Evolutionary conservation across 2,329 filamentous ascomycete species (phyloP).

Genomic region (Aureobasidium sp.): DNA sequence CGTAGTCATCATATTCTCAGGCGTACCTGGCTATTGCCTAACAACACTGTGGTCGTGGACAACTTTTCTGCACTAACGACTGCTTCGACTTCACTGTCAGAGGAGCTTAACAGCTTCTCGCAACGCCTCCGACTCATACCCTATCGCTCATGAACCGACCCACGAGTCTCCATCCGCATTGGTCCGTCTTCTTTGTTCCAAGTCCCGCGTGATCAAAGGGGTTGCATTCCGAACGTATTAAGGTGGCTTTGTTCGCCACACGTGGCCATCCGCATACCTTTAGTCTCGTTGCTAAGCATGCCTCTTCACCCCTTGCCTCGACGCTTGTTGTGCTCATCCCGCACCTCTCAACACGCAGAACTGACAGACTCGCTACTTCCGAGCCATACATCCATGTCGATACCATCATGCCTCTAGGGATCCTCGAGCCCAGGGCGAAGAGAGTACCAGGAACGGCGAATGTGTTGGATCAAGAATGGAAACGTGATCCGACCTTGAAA

Average conservation of each 20-base stretch:
- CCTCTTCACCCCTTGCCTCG: not conserved
- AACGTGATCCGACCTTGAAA: conserved; percentile 23
- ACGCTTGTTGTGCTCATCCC: not conserved
- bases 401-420: conserved; percentile 70
- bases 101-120: not conserved
- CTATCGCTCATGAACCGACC: no score
- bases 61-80: no score
- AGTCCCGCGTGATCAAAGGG: not conserved
- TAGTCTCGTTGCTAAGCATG: conserved; percentile 1
- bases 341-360: not conserved
- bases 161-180: not conserved
- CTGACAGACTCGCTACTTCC: not conserved
- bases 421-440: conserved; percentile 73
- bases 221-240: not conserved
- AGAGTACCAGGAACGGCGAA: conserved; percentile 70
- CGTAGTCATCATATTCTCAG: no score
- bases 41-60: no score
- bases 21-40: no score
- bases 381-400: not conserved
- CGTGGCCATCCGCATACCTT: conserved; percentile 14
- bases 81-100: not conserved
- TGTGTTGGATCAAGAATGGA: conserved; percentile 38
- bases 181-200: not conserved
- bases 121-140: no score
- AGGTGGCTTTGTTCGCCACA: conserved; percentile 9